phyloP scores from a whole-genome alignment of 805 yeast species.

The Saccharomycopsis sp. region DNA sequence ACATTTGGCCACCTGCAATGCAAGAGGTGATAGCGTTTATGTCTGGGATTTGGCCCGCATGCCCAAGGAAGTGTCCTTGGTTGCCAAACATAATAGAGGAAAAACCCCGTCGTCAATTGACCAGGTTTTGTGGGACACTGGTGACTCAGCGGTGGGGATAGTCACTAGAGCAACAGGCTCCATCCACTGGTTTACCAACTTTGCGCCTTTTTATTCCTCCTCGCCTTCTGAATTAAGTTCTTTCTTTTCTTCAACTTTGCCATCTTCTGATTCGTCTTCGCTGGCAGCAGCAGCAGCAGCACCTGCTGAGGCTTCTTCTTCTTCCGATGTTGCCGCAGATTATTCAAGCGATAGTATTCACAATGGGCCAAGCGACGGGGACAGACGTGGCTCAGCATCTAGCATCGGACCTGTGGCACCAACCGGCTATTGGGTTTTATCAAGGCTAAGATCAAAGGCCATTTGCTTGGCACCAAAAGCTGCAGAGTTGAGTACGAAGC shows the following conservation, averaged over 20 bases:
- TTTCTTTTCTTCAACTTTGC: too few species aligned
- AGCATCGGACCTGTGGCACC: too few species aligned
- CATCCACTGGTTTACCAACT: constrained; percentile 45
- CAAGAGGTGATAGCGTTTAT: constrained; percentile 53
- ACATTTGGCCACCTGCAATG: constrained; percentile 42
- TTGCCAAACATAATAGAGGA: constrained; percentile 55
- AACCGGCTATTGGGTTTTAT: constrained; percentile 38
- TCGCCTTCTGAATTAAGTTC: too few species aligned
- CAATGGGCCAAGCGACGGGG: too few species aligned
- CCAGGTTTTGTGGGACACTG: constrained; percentile 44
- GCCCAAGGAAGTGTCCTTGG: constrained; percentile 40
- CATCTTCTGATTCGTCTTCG: too few species aligned
- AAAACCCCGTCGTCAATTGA: constrained; percentile 48
- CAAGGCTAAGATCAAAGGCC: constrained; percentile 26
- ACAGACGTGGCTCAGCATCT: too few species aligned
- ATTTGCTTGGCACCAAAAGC: constrained; percentile 25
- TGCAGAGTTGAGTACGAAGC: constrained; percentile 20
- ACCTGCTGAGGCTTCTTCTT: too few species aligned
- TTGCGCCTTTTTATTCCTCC: too few species aligned
- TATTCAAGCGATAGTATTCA: too few species aligned
- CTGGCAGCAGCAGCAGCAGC: background rate
- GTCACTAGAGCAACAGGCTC: constrained; percentile 49
- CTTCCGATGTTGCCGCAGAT: too few species aligned
- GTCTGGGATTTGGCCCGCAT: constrained; percentile 54
- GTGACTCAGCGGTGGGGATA: constrained; percentile 38